Evolutionary conservation across 352 stramenopile genomes (phyloP).

Genomic region (Pythium folliculosum): DNA sequence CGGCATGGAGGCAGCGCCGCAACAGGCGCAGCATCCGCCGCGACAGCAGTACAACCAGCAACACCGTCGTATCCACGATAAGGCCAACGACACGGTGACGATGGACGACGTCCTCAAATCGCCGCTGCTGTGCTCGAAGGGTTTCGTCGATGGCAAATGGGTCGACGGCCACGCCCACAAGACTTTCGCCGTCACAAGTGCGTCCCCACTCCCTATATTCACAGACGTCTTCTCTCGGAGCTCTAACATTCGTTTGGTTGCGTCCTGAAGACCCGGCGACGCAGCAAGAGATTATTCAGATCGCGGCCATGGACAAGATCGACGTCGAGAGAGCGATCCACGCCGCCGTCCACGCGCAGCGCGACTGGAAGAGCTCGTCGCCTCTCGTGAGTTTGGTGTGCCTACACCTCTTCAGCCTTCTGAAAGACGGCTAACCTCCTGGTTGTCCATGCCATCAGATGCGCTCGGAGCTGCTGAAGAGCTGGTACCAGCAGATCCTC

Average conservation of each 20-base stretch:
- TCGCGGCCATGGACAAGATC: conserved; percentile 64
- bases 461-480: conserved; percentile 68
- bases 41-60: conserved; percentile 15
- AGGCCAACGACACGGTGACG: not conserved
- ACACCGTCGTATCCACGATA: conserved; percentile 11
- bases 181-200: conserved; percentile 60
- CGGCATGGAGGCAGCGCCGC: not conserved
- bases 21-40: not conserved
- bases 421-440: too few species aligned
- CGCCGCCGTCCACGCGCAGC: conserved; percentile 59
- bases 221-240: too few species aligned
- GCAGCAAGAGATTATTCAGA: conserved; percentile 55
- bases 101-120: conserved; percentile 48
- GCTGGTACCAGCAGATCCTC: conserved; percentile 68
- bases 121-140: conserved; percentile 62
- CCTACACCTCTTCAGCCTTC: too few species aligned
- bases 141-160: conserved; percentile 77
- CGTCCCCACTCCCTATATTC: not conserved
- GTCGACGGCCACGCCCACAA: conserved; percentile 51
- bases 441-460: too few species aligned
- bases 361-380: conserved; percentile 63
- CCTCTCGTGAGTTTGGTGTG: conserved; percentile 37
- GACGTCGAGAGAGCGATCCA: conserved; percentile 77
- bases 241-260: too few species aligned
- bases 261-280: conserved; percentile 61